These are phyloP conservation scores for Trichoderma virens DNA, from an alignment of 495 filamentous ascomycete species.

Conservation along the genomic window DNA sequence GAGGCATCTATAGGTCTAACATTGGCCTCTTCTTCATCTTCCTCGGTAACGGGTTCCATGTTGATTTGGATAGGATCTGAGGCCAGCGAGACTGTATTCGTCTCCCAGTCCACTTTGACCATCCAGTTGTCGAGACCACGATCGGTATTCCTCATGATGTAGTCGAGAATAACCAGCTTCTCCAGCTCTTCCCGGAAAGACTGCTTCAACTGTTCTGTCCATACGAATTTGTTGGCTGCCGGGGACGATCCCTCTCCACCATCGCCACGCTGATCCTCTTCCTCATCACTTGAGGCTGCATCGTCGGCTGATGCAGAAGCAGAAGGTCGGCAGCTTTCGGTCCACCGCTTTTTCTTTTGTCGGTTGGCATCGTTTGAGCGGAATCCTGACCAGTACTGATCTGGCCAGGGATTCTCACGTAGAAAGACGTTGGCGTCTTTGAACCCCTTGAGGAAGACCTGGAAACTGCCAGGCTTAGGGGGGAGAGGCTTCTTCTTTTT, in stretches of 20 bases:
- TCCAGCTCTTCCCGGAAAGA: slow-evolving; percentile 92
- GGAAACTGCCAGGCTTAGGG: slow-evolving; percentile 89
- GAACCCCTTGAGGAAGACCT: slow-evolving; percentile 93
- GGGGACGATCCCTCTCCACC: slow-evolving; percentile 24
- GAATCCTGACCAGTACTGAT: slow-evolving; percentile 74
- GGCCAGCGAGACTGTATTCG: slow-evolving; percentile 72
- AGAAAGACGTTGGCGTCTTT: slow-evolving; percentile 96
- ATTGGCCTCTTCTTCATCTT: slow-evolving; percentile 42
- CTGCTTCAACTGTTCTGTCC: slow-evolving; percentile 85
- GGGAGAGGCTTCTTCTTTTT: slow-evolving; percentile 83
- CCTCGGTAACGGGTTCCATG: slow-evolving; percentile 39
- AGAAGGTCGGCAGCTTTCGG: slow-evolving; percentile 69
- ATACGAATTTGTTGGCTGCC: slow-evolving; percentile 56
- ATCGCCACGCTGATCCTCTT: slow-evolving; percentile 10
- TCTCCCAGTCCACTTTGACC: slow-evolving; percentile 87
- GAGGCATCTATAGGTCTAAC: slow-evolving; percentile 44
- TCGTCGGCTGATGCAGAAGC: slow-evolving; percentile 58
- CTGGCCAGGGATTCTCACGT: slow-evolving; percentile 95
- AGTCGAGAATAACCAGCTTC: slow-evolving; percentile 95
- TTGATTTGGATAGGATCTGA: slow-evolving; percentile 71
- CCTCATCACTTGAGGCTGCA: slow-evolving; percentile 56
- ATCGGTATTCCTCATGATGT: slow-evolving; percentile 99
- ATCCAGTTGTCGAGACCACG: slow-evolving; percentile 98
- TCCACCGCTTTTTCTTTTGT: slow-evolving; percentile 68
- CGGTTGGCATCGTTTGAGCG: slow-evolving; percentile 61